Base-by-base conservation (phyloP, 805 yeast species). In the Yarrowia sp. region DNA sequence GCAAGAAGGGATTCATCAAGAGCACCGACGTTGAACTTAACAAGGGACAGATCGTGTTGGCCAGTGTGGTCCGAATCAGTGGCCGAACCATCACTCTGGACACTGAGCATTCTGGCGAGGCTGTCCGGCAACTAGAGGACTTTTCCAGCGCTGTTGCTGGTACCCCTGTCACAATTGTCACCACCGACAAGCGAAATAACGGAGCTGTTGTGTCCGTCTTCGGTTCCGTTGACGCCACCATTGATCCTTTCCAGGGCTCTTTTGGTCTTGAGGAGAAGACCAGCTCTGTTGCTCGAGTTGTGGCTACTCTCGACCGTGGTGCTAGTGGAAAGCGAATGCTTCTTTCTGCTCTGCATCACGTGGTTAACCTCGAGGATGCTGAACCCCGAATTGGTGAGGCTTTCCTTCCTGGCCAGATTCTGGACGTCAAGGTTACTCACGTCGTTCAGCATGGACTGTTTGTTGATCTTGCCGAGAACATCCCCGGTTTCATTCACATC, bases 71-170 rank as follows among this genome's bases (percentile, higher is more conserved):
- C 22, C 82, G 83, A 65, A 78, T 75, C 43, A 71, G 82, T 9
- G 76, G 82, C 67, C 82, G 91, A 70, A 83, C 86, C 1, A 77
- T 90, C 28, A 85, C 86, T 2, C 80, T 87, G 67, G 82, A 81
- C 68, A 82, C 85, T 3, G 73, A 79, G 22, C 79, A 79, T 33
- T 74, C 79, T 24, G 75, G 77, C 63, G 80, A 81, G 67, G 70
- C 78, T 22, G 76, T 84, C 6, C 72, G 83, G 8, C 72, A 83
- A 4, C 78, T 88, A 6, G 85, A 88, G 46, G 81, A 91, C 1
- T 85, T 96, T 2, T 78, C 90, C 21, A 96, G 92, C 70, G 85
- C 96, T 4, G 82, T 92, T 28, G 82, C 99, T 2, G 99, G 99
- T 70, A 83, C 86, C 68, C 71, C 86, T 11, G 90, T 92, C 10